Base-by-base conservation (phyloP, 129 eudicot genomes). In the Saposhnikovia divaricata region DNA sequence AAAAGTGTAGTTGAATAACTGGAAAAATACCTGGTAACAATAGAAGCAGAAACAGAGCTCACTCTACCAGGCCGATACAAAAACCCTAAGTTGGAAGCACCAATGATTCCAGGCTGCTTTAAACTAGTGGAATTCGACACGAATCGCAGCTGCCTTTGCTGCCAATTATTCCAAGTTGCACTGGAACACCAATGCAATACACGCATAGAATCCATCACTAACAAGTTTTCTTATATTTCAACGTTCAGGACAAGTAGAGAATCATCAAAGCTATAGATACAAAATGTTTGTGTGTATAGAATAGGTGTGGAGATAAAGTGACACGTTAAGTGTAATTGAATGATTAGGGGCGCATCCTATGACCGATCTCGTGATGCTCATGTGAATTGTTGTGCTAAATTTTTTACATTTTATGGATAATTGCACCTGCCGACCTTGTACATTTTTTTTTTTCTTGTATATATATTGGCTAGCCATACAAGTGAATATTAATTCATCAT, bases 141-240 rank as follows among this genome's bases (percentile, higher is more conserved):
- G 86, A 83, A 83, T 81, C 81, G 77, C 68, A 77, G 71, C 68
- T 85, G 82, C 83, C 84, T 81, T 63, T 81, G 75, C 79, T 77
- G 76, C n/a, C 72, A 68, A 77, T n/a, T 55, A 77, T 77, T 77
- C 78, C 57, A n/a, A 75, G 77, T 55, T 14, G 86, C 45, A 74
- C 37, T 82, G 70, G 83, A 68, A 83, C 77, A 86, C 76, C 79
- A 78, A 57, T 77, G 80, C n/a, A 86, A 65, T 66, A 82, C 82
- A 86, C 87, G 92, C 87, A 89, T 80, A 83, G 90, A 61, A 87
- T 89, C 88, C 92, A 34, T 34, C 37, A 34, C 37, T 34, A 34
- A 34, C 2, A 34, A 34, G 37, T 34, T 34, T 34, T 34, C 37
- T 1, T 34, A 34, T 34, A 34, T 14, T 66, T 66, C 19, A 66